phyloP scores from a whole-genome alignment of 139 green algal genomes.

The Chlorella ohadii region DNA sequence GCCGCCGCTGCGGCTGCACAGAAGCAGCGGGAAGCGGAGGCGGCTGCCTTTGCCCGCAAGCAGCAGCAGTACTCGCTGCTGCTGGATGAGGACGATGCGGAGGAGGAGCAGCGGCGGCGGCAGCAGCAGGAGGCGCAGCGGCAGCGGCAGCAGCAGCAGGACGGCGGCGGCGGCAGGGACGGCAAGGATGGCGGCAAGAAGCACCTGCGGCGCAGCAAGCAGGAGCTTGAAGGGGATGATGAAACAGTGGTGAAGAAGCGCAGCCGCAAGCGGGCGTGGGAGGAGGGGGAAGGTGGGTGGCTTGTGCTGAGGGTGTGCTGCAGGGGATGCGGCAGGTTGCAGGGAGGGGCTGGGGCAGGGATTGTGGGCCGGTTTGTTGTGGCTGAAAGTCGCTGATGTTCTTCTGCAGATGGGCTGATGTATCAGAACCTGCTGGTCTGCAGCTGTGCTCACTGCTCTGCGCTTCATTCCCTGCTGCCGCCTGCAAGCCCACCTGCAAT shows the following conservation, averaged over 20 bases:
- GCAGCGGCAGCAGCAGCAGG: conserved; percentile 53
- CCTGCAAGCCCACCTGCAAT: too few species aligned
- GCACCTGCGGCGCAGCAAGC: conserved; percentile 28
- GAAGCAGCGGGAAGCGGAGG: conserved; percentile 44
- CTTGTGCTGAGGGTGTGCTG: neutral
- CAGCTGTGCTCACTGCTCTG: too few species aligned
- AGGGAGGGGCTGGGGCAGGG: too few species aligned
- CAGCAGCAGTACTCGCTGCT: conserved; percentile 66
- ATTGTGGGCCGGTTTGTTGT: too few species aligned
- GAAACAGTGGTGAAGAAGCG: conserved; percentile 25
- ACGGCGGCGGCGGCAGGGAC: conserved; percentile 16
- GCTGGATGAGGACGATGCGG: conserved; percentile 59
- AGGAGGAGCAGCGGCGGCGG: conserved; percentile 4
- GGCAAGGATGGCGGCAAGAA: conserved; percentile 17
- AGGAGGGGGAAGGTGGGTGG: conserved; percentile 69
- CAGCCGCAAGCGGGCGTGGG: conserved; percentile 66
- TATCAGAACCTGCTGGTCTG: too few species aligned
- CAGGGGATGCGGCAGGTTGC: neutral
- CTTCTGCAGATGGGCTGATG: too few species aligned
- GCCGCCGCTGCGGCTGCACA: conserved; percentile 15
- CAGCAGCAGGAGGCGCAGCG: conserved; percentile 44
- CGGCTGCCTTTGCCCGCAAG: conserved; percentile 53
- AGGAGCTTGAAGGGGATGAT: conserved; percentile 39
- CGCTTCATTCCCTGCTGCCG: too few species aligned
- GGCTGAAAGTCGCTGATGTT: too few species aligned